Base-by-base conservation (phyloP, 441 rosid species). In the Theobroma grandiflorum region DNA sequence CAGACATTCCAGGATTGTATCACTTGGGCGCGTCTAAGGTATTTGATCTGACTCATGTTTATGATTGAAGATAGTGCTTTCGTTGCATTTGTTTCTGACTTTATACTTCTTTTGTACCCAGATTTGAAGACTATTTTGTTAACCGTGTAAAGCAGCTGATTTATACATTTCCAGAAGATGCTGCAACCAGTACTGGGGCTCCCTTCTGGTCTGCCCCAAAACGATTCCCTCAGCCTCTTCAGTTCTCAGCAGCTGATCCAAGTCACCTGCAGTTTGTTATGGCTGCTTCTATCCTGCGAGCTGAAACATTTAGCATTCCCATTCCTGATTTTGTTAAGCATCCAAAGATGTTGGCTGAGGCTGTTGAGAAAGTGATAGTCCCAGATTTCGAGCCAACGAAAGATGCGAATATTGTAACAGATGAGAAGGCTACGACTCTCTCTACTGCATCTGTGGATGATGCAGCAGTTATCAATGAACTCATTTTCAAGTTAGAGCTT, bases 131-230 rank as follows among this genome's bases (percentile, higher is more conserved):
- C 78, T 95, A 97, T 82, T 97, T 93, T 68, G 89, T 79, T 49
- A 87, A 93, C 72, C 98, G 99, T 33, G 95, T 97, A 80, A 97
- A 94, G 91, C 99, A 97, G 80, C 82, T 94, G 85, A 91, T 85
- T 50, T 90, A 80, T 81, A 97, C 99, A 35, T 97, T 97, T 79
- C 99, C 99, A 1, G 99, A 97, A 83, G 97, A 95, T 84, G 99
- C 99, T 70, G 81, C 87, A 61, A 97, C 99, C 26, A 94, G 95
- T 83, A 97, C 86, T 0, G 98, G 99, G 78, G 89, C 94, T 69
- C 98, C 98, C 35, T 97, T 97, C 88, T 97, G 99, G 98, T 97
- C 99, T 53, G 99, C 99, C 61, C 99, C 99, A 63, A 97, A 97
- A 90, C 89, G 98, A 40, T 95, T 97, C 82, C 99, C 99, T 42